Base-by-base conservation (phyloP, 345 rosid species). In the Populus euphratica region DNA sequence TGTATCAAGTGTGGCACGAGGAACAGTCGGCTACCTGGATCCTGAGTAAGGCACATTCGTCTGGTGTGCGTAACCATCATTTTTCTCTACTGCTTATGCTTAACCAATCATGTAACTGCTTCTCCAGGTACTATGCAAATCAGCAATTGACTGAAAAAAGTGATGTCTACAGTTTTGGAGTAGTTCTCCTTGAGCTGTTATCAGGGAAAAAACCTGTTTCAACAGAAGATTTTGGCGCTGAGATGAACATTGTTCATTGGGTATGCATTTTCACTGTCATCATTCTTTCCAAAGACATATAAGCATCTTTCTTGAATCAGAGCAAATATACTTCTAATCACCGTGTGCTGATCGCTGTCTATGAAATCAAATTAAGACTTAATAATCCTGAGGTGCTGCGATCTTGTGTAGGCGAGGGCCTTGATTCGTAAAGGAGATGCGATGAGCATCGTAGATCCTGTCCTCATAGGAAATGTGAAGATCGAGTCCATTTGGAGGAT, bases 121-220 rank as follows among this genome's bases (percentile, higher is more conserved):
- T 38, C 54, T 47, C 59, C 90, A 96, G 99, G 93, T 93, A 92
- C 72, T 91, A 94, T 77, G 99, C 90, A 39, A 91, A 85, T 78
- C 98, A 94, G 75, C 97, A 94, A 72, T 83, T 96, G 82, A 96
- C 98, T 0, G 93, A 94, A 79, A 96, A 94, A 82, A 96, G 99
- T 41, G 99, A 96, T 79, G 99, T 96, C 36, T 96, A 96, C 75
- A 91, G 99, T 77, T 96, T 96, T 33, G 99, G 99, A 7, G 97
- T 96, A 36, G 99, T 94, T 83, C 99, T 96, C 73, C 85, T 94
- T 52, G 99, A 96, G 73, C 83, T 94, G 69, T 88, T 96, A 73
- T 96, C 99, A 0, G 97, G 99, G 74, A 91, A 84, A 81, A 96
- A 92, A 70, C 97, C 99, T 0, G 89, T 96, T 56, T 96, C 97